phyloP scores from a whole-genome alignment of 768 basidiomycete species.

The Clitopilus passeckerianus region DNA sequence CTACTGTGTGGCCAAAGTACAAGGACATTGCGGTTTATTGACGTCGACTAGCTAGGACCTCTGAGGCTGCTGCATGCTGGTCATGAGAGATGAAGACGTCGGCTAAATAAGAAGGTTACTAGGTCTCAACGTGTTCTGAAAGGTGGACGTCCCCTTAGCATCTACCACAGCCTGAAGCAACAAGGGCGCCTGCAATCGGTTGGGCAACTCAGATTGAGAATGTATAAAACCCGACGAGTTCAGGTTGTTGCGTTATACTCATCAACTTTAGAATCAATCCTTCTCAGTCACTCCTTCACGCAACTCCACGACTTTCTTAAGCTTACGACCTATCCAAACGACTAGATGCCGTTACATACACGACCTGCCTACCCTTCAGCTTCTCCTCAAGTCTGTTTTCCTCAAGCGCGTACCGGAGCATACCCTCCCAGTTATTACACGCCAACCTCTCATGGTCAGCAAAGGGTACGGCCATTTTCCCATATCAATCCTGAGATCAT shows the following conservation, averaged over 20 bases:
- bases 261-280: no score
- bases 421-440: no score
- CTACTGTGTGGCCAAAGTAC: background rate
- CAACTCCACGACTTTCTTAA: no score
- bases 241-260: background rate
- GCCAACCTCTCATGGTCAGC: no score
- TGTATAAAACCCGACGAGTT: background rate
- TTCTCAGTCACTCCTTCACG: no score
- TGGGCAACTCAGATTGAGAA: background rate
- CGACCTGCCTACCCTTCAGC: no score
- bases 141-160: background rate
- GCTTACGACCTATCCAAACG: no score
- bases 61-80: no score
- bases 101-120: background rate
- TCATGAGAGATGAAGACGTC: background rate
- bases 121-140: background rate
- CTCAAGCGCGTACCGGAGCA: no score
- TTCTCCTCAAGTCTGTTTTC: no score
- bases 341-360: no score
- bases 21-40: background rate
- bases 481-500: background rate
- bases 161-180: background rate
- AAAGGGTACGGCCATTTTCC: background rate
- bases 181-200: background rate
- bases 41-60: no score